These are phyloP conservation scores for Endothia cerciana DNA, from an alignment of 2,329 filamentous ascomycete genomes.

Conservation along the genomic window DNA sequence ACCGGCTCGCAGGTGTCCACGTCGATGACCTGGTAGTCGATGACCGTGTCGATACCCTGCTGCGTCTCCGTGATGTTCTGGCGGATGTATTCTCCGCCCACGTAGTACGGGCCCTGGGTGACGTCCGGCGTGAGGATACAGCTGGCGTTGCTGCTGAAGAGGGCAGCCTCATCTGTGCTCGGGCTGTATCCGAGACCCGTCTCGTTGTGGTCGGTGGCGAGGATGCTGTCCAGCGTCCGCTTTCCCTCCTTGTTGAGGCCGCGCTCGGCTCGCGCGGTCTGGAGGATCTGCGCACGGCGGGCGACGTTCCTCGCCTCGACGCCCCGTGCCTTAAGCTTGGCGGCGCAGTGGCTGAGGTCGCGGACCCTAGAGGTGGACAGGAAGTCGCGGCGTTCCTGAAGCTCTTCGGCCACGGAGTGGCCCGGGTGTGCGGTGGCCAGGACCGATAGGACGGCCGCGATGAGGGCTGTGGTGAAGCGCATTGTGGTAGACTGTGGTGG, in stretches of 20 bases:
- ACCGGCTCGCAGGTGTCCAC: slow-evolving; percentile 57
- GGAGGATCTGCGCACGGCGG: slow-evolving; percentile 47
- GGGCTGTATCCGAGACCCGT: slow-evolving; percentile 38
- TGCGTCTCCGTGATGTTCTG: slow-evolving; percentile 52
- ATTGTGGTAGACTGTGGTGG: slow-evolving; percentile 29
- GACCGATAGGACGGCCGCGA: slow-evolving; percentile 32
- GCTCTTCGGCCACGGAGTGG: slow-evolving; percentile 52
- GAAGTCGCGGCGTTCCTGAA: slow-evolving; percentile 52
- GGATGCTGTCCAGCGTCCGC: slow-evolving; percentile 38
- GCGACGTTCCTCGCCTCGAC: slow-evolving; percentile 47
- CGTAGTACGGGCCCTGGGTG: slow-evolving; percentile 55
- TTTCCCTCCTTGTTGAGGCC: slow-evolving; percentile 29
- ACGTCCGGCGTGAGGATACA: slow-evolving; percentile 52
- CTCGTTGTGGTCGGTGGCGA: slow-evolving; percentile 42
- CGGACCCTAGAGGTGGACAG: slow-evolving; percentile 44
- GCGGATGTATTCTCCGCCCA: slow-evolving; percentile 55
- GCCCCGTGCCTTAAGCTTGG: slow-evolving; percentile 51
- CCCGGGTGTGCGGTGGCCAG: slow-evolving; percentile 48
- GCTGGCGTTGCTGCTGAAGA: slow-evolving; percentile 44
- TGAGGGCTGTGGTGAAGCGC: slow-evolving; percentile 33
- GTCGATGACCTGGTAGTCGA: slow-evolving; percentile 44
- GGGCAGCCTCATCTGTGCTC: slow-evolving; percentile 35
- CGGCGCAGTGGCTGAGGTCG: slow-evolving; percentile 51
- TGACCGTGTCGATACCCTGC: slow-evolving; percentile 22
- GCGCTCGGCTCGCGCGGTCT: slow-evolving; percentile 47